These are phyloP conservation scores for Alnus rubra DNA, from an alignment of 306 rosid species.

Conservation along the genomic window DNA sequence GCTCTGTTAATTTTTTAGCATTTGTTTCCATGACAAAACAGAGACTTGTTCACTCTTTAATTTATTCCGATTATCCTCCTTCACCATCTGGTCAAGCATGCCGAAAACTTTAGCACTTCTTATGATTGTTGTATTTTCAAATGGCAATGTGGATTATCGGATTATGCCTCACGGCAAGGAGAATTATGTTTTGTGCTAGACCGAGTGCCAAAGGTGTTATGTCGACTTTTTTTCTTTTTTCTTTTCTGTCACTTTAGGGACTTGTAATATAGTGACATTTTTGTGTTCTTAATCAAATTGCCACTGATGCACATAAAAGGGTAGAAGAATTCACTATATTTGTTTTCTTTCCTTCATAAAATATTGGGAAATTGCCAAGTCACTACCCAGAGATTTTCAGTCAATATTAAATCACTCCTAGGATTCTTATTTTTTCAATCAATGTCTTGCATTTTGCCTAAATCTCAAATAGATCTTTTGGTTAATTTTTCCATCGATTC, in stretches of 20 bases:
- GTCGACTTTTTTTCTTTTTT: not conserved
- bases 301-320: not conserved
- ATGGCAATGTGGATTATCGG: not conserved
- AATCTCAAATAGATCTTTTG: no score
- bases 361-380: not conserved
- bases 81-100: conserved; percentile 11
- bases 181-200: not conserved
- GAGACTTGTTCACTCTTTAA: not conserved
- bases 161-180: not conserved
- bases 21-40: conserved; percentile 5
- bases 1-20: not conserved
- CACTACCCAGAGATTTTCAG: no score
- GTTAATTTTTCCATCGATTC: no score
- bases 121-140: not conserved
- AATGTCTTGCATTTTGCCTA: no score
- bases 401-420: no score
- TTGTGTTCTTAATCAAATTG: not conserved
- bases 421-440: no score
- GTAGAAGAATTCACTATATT: not conserved
- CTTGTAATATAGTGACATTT: not conserved
- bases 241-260: not conserved
- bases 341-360: not conserved
- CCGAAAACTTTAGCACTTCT: conserved; percentile 16
- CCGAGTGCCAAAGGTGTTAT: not conserved
- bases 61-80: not conserved